Percentiles rank a stretch among this genome's conserved stretches.
phyloP scores from a whole-genome alignment of 306 rosid species.

The Luffa acutangula region DNA sequence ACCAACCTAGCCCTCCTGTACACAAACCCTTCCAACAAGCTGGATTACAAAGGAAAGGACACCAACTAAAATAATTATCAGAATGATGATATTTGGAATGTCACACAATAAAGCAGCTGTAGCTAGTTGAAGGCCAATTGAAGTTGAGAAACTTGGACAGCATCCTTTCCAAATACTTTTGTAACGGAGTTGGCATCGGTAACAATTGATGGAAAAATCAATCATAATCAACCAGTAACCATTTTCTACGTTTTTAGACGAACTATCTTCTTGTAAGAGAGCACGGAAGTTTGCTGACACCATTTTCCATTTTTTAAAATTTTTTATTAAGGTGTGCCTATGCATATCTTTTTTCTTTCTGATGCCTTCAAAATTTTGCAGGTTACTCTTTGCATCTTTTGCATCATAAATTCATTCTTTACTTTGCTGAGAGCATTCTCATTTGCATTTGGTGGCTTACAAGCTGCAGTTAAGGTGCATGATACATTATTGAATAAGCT shows the following conservation, averaged over 20 bases:
- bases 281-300: background rate
- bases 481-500: constrained; percentile 50
- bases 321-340: background rate
- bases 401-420: constrained; percentile 64
- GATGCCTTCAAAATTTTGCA: constrained; percentile 18
- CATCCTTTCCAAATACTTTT: background rate
- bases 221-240: background rate
- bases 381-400: constrained; percentile 72
- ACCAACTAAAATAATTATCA: background rate
- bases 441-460: constrained; percentile 91
- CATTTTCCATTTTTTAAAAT: background rate
- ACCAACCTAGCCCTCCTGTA: background rate
- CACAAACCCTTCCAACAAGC: background rate
- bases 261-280: background rate
- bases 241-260: background rate
- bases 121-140: background rate
- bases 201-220: background rate
- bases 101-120: background rate
- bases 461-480: constrained; percentile 83
- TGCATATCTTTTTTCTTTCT: background rate
- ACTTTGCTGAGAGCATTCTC: constrained; percentile 92
- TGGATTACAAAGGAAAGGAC: background rate
- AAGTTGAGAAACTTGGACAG: background rate
- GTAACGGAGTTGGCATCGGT: background rate
- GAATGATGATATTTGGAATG: background rate